phyloP scores from a whole-genome alignment of 2,329 filamentous ascomycete species.

The Dendryphion nanum region DNA sequence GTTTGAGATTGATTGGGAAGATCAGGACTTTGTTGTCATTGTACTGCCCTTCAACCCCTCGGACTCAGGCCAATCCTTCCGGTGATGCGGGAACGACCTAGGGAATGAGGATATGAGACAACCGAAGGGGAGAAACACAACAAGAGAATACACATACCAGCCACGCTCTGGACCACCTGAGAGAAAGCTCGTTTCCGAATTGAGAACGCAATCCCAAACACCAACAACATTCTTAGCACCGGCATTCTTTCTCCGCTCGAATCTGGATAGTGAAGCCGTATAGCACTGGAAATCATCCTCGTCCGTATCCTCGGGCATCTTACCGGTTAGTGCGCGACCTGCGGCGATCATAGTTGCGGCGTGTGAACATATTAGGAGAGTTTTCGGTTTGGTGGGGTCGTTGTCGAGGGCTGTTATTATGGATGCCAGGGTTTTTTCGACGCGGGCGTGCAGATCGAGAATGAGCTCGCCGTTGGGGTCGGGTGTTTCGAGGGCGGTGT shows the following conservation, averaged over 20 bases:
- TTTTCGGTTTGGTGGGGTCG: conserved; percentile 61
- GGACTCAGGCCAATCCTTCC: too few relatives aligned
- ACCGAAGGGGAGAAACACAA: conserved; percentile 1
- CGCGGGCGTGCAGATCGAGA: conserved; percentile 73
- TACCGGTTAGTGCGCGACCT: conserved; percentile 76
- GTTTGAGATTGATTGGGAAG: too few relatives aligned
- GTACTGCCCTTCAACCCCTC: too few relatives aligned
- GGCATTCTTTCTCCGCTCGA: conserved; percentile 46
- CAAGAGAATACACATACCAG: conserved; percentile 60
- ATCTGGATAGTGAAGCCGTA: conserved; percentile 78
- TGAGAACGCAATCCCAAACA: conserved; percentile 75
- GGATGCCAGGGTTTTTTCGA: conserved; percentile 66
- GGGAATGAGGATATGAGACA: conserved; percentile 1
- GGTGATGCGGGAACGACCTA: not conserved
- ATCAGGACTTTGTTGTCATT: too few relatives aligned
- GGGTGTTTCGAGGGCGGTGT: conserved; percentile 67
- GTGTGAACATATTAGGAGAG: conserved; percentile 82
- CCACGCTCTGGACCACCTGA: conserved; percentile 79
- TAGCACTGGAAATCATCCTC: conserved; percentile 82
- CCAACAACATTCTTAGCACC: conserved; percentile 64
- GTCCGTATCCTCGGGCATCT: conserved; percentile 67
- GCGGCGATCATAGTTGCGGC: conserved; percentile 86
- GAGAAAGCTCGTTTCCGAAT: conserved; percentile 85
- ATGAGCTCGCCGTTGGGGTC: conserved; percentile 75
- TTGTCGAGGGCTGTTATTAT: conserved; percentile 72